Evolutionary conservation across 2,329 filamentous ascomycete genomes (phyloP), one percentile per base, ranked within the genome.

Genomic region (Botrytis porri): DNA sequence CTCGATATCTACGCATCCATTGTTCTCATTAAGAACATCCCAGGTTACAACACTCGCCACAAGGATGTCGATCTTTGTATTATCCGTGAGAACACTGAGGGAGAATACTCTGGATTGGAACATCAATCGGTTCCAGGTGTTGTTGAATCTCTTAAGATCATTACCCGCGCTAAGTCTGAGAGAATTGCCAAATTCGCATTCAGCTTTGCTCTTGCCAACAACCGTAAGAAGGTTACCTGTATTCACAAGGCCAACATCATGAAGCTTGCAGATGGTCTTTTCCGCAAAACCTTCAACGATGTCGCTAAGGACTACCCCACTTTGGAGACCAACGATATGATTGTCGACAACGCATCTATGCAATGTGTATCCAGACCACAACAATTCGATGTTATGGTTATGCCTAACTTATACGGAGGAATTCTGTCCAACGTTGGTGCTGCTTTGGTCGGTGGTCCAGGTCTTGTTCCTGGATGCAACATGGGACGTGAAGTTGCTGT

Each of bases 221-320:
- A 97, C 89, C 91, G 96, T 83, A 95, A 97, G 89, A 98, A 98
- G 92, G 94, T 99, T 73, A 98, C 96, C 78, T 98, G 95, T 87
- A 98, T 99, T 83, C 96, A 99, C 92, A 99, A 99, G 90, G 96
- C 96, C 86, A 99, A 99, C 89, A 99, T 99, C 87, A 99, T 99
- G 96, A 99, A 99, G 90, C 89, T 99, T 74, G 95, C 95, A 83
- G 96, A 99, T 80, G 96, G 96, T 85, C 93, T 99, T 73, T 99
- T 99, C 93, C 93, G 96, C 84, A 95, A 91, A 86, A 98, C 96
- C 79, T 97, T 98, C 89, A 94, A 97, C 87, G 88, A 91, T 81
- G 91, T 96, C 79, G 93, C 94, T 78, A 93, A 97, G 87, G 94
- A 97, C 84, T 99, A 96, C 87, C 95, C 96, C 74, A 97, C 93